Conservation (phyloP, 1,284 basidiomycete genomes). For the Polyporus tsugae region DNA sequence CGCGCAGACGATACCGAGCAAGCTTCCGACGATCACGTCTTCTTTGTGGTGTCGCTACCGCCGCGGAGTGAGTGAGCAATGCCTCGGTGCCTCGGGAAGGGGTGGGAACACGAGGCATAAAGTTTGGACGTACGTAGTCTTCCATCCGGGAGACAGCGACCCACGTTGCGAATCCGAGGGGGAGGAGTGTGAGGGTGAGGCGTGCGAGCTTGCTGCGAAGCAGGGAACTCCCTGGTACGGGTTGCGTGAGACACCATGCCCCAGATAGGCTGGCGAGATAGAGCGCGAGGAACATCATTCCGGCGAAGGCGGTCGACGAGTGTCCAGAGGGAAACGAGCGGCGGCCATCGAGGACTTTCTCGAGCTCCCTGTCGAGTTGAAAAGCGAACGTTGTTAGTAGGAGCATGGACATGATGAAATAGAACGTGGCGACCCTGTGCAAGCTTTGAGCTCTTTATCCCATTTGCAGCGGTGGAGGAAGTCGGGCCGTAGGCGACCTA, state of each 20-base stretch:
- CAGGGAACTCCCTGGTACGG: slow-evolving; percentile 46
- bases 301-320: slow-evolving; percentile 70
- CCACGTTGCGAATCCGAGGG: slow-evolving; percentile 64
- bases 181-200: slow-evolving; percentile 57
- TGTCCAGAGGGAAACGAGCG: slow-evolving; percentile 76
- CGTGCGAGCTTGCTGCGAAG: slow-evolving; percentile 58
- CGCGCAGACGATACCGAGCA: slow-evolving; percentile 63
- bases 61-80: neutral
- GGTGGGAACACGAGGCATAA: neutral
- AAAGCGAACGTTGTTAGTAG: neutral
- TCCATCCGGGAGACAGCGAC: slow-evolving; percentile 70
- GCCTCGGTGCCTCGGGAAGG: neutral
- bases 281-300: slow-evolving; percentile 69
- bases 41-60: slow-evolving; percentile 72
- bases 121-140: slow-evolving; percentile 61
- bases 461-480: slow-evolving; percentile 74
- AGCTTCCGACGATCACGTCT: slow-evolving; percentile 68
- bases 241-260: slow-evolving; percentile 61
- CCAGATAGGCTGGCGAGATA: slow-evolving; percentile 71
- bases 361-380: slow-evolving; percentile 45
- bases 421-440: slow-evolving; percentile 56
- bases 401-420: neutral
- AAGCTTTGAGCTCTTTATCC: slow-evolving; percentile 55
- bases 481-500: slow-evolving; percentile 74
- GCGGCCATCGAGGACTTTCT: slow-evolving; percentile 58